Base-by-base conservation (phyloP, 257 asterid genomes). In the Solanum lycopersicoides region DNA sequence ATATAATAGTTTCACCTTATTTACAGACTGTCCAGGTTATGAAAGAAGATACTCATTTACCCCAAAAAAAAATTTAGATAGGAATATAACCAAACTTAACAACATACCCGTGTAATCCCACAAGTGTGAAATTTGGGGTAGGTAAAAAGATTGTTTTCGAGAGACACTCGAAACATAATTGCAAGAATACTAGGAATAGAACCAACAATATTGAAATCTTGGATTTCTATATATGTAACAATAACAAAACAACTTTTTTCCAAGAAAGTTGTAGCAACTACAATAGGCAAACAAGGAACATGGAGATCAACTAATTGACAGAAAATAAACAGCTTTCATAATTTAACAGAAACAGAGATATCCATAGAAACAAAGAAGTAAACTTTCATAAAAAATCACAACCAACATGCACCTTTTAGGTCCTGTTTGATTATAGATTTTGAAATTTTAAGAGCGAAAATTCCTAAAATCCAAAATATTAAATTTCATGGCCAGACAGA, bases 1-100 rank as follows among this genome's bases (percentile, higher is more conserved):
- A 82, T 85, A 59, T 85, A 71, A 87, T 74, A 50, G 80, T 65
- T 83, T 45, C 23, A 68, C 86, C 86, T 82, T 65, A 89, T 71
- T n/a, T 42, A 69, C 82, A 72, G 87, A 45, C 56, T 69, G 83
- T 72, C 45, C 60, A 42, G 6, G 87, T 45, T 85, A 69, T 30
- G 60, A 50, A 47, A 75, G 28, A 69, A 53, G 82, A 85, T 72
- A 68, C 44, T 25, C 20, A 60, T 37, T 69, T 35, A 16, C 87
- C 42, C 82, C 8, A 18, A 37, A 68, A 82, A 35, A 83, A 65
- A 59, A n/a, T 14, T 0, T 60, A 12, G 59, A 60, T 21, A 63
- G 50, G 20, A 42, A 63, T 20, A 83, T 66, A 68, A 44, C 75
- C 45, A 37, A 83, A 72, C 63, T n/a, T 3, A 53, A 53, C 63